phyloP scores from a whole-genome alignment of 352 stramenopile genomes.

The Phytophthora fragariae region DNA sequence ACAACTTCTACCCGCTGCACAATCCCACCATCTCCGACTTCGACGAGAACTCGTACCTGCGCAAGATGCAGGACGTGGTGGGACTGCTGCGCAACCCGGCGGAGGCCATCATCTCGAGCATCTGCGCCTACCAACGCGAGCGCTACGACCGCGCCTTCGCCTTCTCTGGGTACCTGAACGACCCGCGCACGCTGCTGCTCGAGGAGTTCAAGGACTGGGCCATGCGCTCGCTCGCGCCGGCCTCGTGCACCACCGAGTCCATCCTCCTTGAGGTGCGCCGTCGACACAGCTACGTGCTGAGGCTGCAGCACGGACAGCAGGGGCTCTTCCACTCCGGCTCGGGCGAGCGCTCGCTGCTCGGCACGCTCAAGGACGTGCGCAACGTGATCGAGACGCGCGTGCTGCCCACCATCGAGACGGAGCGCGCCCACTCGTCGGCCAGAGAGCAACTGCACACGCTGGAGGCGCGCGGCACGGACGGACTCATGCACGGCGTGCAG shows the following conservation, averaged over 20 bases:
- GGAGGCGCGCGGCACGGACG: constrained; percentile 79
- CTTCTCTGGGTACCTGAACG: constrained; percentile 85
- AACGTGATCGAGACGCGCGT: constrained; percentile 83
- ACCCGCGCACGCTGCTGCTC: constrained; percentile 81
- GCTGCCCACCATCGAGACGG: constrained; percentile 82
- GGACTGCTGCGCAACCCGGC: constrained; percentile 80
- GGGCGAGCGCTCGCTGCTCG: constrained; percentile 78
- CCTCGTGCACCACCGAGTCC: constrained; percentile 79
- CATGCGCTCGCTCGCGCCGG: constrained; percentile 78
- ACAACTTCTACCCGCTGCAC: constrained; percentile 82
- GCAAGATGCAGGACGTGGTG: constrained; percentile 89
- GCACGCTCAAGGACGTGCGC: constrained; percentile 84
- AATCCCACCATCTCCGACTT: constrained; percentile 82
- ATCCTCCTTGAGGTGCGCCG: constrained; percentile 81
- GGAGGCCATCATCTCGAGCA: constrained; percentile 88
- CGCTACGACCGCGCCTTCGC: constrained; percentile 78
- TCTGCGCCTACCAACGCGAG: constrained; percentile 86
- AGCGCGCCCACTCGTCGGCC: constrained; percentile 82
- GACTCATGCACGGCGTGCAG: constrained; percentile 87
- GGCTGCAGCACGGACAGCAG: constrained; percentile 84
- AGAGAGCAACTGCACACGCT: constrained; percentile 84
- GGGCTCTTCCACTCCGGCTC: constrained; percentile 81
- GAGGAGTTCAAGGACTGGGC: constrained; percentile 90
- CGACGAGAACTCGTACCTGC: constrained; percentile 88
- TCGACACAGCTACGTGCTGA: constrained; percentile 78